phyloP scores from a whole-genome alignment of 768 basidiomycete species.

The Hericium rajendrae region DNA sequence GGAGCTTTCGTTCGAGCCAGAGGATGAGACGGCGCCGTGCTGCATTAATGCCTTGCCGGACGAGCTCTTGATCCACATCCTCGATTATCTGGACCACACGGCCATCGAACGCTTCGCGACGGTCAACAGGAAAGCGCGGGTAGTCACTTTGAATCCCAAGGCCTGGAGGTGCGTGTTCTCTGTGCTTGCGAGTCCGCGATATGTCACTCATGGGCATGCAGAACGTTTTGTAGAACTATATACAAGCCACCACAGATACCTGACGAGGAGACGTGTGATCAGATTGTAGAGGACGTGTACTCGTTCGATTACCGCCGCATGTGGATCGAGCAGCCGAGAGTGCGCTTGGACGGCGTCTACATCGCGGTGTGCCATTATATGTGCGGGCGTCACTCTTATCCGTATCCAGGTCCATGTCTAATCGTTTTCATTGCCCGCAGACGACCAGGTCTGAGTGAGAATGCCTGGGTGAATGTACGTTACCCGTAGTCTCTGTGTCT shows the following conservation, averaged over 20 bases:
- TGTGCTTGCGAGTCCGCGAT: background rate
- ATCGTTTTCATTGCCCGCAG: slow-evolving; percentile 24
- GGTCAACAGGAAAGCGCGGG: slow-evolving; percentile 64
- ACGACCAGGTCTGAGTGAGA: slow-evolving; percentile 71
- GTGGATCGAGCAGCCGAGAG: slow-evolving; percentile 75
- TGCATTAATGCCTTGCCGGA: slow-evolving; percentile 58
- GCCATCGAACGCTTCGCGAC: slow-evolving; percentile 70
- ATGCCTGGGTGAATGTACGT: slow-evolving; percentile 79
- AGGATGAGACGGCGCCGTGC: slow-evolving; percentile 51
- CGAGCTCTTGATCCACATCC: slow-evolving; percentile 61
- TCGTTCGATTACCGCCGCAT: slow-evolving; percentile 61
- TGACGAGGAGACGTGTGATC: slow-evolving; percentile 36
- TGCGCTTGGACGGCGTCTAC: slow-evolving; percentile 83
- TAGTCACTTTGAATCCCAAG: slow-evolving; percentile 56
- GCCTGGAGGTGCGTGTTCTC: slow-evolving; percentile 58
- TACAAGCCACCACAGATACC: slow-evolving; percentile 74
- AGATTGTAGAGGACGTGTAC: slow-evolving; percentile 40
- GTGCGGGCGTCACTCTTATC: slow-evolving; percentile 31
- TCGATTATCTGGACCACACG: slow-evolving; percentile 56
- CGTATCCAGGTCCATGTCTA: slow-evolving; percentile 2
- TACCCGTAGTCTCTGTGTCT: background rate
- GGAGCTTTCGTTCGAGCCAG: slow-evolving; percentile 51
- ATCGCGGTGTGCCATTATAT: slow-evolving; percentile 87
- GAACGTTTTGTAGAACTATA: slow-evolving; percentile 50
- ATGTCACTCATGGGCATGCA: slow-evolving; percentile 20